phyloP scores from a whole-genome alignment of 192 early-diverging fungal genomes.

The Umbelopsis sp. region DNA sequence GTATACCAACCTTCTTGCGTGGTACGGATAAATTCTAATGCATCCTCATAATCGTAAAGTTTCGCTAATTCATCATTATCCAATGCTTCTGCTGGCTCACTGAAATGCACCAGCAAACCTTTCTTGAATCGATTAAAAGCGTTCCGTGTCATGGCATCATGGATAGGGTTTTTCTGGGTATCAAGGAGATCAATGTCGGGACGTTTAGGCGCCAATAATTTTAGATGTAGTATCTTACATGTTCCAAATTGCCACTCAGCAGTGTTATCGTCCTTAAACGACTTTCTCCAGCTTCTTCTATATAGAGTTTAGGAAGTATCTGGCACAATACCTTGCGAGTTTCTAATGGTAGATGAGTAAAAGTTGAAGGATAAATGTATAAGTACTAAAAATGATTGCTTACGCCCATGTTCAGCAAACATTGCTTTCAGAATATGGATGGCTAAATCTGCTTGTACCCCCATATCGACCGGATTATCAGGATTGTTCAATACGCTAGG shows the following conservation, averaged over 20 bases:
- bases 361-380: not conserved
- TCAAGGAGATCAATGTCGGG: not conserved
- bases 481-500: constrained; percentile 30
- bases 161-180: constrained; percentile 3
- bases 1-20: not conserved
- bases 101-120: not conserved
- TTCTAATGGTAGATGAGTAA: constrained; percentile 25
- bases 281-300: constrained; percentile 46
- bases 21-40: not conserved
- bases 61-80: constrained; percentile 12
- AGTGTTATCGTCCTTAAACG: constrained; percentile 40
- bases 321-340: constrained; percentile 66
- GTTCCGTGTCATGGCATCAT: constrained; percentile 7
- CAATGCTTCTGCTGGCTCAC: not conserved
- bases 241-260: constrained; percentile 41
- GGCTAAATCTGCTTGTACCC: constrained; percentile 59
- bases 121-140: constrained; percentile 7
- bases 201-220: not conserved
- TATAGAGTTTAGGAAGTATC: constrained; percentile 57
- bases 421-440: constrained; percentile 65
- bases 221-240: constrained; percentile 34
- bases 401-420: constrained; percentile 41
- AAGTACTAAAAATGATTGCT: constrained; percentile 3
- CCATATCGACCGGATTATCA: constrained; percentile 41
- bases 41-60: not conserved